Evolutionary conservation across 805 yeast species (phyloP).

Genomic region (Lachancea waltii): DNA sequence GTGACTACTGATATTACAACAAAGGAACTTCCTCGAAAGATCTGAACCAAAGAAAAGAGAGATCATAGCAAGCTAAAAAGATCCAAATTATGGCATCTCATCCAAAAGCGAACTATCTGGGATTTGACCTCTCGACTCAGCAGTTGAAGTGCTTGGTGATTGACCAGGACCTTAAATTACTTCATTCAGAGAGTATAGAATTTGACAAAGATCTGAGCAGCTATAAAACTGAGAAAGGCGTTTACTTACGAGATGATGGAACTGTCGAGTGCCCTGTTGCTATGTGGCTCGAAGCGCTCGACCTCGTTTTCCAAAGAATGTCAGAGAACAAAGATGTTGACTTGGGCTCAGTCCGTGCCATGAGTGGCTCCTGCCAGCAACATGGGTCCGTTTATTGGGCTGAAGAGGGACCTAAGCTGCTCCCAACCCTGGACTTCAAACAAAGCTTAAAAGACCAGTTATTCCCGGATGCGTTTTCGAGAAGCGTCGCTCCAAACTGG

Average conservation of each 20-base stretch:
- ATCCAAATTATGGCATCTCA: not conserved
- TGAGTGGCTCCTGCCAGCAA: slow-evolving; percentile 87
- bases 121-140: slow-evolving; percentile 86
- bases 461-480: slow-evolving; percentile 47
- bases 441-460: slow-evolving; percentile 42
- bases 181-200: slow-evolving; percentile 56
- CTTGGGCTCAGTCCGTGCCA: slow-evolving; percentile 51
- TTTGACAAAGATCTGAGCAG: slow-evolving; percentile 59
- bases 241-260: slow-evolving; percentile 41
- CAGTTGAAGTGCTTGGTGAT: slow-evolving; percentile 74
- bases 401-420: slow-evolving; percentile 35
- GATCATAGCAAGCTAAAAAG: no score
- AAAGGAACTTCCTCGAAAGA: no score
- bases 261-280: slow-evolving; percentile 72
- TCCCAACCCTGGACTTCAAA: slow-evolving; percentile 34
- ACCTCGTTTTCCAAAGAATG: slow-evolving; percentile 45
- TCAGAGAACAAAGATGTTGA: slow-evolving; percentile 50
- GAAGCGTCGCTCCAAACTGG: slow-evolving; percentile 80
- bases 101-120: slow-evolving; percentile 38
- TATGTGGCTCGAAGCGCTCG: slow-evolving; percentile 88
- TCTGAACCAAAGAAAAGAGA: no score
- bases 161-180: slow-evolving; percentile 44
- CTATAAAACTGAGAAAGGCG: slow-evolving; percentile 72
- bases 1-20: no score
- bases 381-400: slow-evolving; percentile 89